Conservation (phyloP, 2,329 filamentous ascomycete species). For the Scedosporium dehoogii region DNA sequence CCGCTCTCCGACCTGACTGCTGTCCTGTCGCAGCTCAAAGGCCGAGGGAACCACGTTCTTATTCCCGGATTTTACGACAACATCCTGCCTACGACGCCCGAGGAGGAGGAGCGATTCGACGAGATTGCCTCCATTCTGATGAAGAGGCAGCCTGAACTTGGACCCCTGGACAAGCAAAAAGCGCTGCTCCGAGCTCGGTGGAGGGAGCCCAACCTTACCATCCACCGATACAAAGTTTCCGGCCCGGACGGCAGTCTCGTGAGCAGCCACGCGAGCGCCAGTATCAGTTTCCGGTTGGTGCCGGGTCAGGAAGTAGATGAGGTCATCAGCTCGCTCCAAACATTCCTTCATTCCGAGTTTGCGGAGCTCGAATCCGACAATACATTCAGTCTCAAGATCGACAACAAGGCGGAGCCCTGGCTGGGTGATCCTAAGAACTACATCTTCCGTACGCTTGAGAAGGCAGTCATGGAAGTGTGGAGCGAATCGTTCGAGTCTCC, state of each 20-base stretch:
- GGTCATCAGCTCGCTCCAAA: slow-evolving; percentile 58
- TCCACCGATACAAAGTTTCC: slow-evolving; percentile 87
- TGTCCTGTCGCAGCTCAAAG: slow-evolving; percentile 73
- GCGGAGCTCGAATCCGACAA: slow-evolving; percentile 69
- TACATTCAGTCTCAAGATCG: slow-evolving; percentile 68
- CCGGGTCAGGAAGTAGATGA: slow-evolving; percentile 80
- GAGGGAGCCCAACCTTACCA: slow-evolving; percentile 89
- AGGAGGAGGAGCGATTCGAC: slow-evolving; percentile 72
- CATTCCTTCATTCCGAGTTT: slow-evolving; percentile 64
- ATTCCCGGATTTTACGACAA: slow-evolving; percentile 85
- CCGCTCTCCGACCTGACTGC: slow-evolving; percentile 84
- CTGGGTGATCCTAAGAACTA: slow-evolving; percentile 83
- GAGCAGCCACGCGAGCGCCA: slow-evolving; percentile 77
- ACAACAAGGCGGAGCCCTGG: slow-evolving; percentile 94
- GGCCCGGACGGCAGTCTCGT: slow-evolving; percentile 89
- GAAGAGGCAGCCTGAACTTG: slow-evolving; percentile 53
- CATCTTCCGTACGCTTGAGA: slow-evolving; percentile 81
- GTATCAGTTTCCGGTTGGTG: slow-evolving; percentile 83
- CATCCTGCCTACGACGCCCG: slow-evolving; percentile 62
- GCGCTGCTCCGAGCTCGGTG: slow-evolving; percentile 83
- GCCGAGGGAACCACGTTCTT: slow-evolving; percentile 67
- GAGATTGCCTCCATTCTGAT: slow-evolving; percentile 74
- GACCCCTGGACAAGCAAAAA: slow-evolving; percentile 53
- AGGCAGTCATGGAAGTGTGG: slow-evolving; percentile 81
- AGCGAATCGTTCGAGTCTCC: slow-evolving; percentile 38